Conservation (phyloP, 1,139 yeast species). For the Pichia sp. region DNA sequence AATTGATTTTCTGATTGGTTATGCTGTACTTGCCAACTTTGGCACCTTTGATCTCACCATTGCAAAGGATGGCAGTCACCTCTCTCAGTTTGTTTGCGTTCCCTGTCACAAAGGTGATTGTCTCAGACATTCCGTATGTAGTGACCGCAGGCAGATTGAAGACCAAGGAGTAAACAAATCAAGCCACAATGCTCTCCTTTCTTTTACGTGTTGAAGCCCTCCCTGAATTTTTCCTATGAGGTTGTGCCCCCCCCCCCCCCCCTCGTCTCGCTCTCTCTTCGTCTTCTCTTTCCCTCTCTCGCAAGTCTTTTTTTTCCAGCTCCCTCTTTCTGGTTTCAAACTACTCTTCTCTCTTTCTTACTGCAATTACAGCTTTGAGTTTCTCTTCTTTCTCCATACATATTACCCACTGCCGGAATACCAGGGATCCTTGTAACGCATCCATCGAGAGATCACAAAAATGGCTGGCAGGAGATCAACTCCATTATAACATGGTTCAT, state of each 20-base stretch:
- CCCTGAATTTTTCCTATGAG: no score
- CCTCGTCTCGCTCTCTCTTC: neutral
- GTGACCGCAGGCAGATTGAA: neutral
- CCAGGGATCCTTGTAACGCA: constrained; percentile 32
- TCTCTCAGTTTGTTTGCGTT: constrained; percentile 84
- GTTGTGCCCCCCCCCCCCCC: no score
- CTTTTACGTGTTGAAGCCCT: no score
- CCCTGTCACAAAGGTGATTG: constrained; percentile 65
- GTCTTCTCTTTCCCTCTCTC: neutral
- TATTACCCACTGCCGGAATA: constrained; percentile 33
- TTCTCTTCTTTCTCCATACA: constrained; percentile 24
- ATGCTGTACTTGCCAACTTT: constrained; percentile 53
- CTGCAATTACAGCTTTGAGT: no score
- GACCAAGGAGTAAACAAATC: no score
- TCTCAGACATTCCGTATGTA: neutral
- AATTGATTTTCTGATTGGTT: constrained; percentile 62
- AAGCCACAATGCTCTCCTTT: no score
- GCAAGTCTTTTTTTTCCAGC: neutral
- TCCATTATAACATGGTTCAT: constrained; percentile 8
- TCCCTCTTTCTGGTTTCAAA: constrained; percentile 1
- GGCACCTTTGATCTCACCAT: constrained; percentile 26
- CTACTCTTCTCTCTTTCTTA: no score
- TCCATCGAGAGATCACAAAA: constrained; percentile 33
- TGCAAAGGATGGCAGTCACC: constrained; percentile 66
- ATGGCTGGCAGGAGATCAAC: constrained; percentile 35